phyloP scores from a whole-genome alignment of 106 monocot species.

The Ottelia alismoides region DNA sequence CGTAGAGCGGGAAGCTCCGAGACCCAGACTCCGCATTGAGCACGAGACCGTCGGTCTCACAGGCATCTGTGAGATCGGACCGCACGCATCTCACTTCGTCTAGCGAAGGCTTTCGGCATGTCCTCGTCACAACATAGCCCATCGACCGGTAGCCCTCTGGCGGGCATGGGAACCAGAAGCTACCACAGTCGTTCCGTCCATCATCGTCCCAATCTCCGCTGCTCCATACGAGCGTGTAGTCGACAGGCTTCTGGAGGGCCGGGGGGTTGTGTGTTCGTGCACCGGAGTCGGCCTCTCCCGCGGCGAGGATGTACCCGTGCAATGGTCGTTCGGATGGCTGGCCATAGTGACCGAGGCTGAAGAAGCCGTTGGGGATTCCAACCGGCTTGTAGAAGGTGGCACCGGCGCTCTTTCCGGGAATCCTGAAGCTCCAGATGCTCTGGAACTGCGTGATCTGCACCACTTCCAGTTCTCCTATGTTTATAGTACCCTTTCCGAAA shows the following conservation, averaged over 20 bases:
- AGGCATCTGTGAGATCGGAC: conserved; percentile 63
- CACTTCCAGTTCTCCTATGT: conserved; percentile 82
- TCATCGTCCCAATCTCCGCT: conserved; percentile 31
- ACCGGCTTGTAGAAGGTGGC: conserved; percentile 70
- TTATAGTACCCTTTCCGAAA: conserved; percentile 64
- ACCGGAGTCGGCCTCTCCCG: conserved; percentile 21
- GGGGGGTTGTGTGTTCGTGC: conserved; percentile 14
- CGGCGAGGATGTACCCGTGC: conserved; percentile 75
- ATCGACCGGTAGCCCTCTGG: conserved; percentile 68
- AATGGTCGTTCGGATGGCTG: conserved; percentile 49
- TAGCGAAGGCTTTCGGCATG: conserved; percentile 54
- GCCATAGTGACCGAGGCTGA: conserved; percentile 71
- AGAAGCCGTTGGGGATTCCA: conserved; percentile 61
- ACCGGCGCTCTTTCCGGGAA: conserved; percentile 13
- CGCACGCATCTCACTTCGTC: conserved; percentile 81
- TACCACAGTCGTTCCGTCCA: conserved; percentile 31
- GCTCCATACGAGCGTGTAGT: conserved; percentile 71
- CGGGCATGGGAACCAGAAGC: conserved; percentile 72
- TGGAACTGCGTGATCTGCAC: conserved; percentile 50
- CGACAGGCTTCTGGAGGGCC: conserved; percentile 58
- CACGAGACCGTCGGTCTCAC: conserved; percentile 42
- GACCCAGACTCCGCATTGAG: conserved; percentile 14
- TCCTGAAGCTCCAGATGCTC: conserved; percentile 60
- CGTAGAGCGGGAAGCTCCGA: conserved; percentile 18
- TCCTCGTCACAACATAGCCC: conserved; percentile 63